These are phyloP conservation scores for Psilocybe cyanescens DNA, from an alignment of 768 basidiomycete genomes.

Conservation along the genomic window DNA sequence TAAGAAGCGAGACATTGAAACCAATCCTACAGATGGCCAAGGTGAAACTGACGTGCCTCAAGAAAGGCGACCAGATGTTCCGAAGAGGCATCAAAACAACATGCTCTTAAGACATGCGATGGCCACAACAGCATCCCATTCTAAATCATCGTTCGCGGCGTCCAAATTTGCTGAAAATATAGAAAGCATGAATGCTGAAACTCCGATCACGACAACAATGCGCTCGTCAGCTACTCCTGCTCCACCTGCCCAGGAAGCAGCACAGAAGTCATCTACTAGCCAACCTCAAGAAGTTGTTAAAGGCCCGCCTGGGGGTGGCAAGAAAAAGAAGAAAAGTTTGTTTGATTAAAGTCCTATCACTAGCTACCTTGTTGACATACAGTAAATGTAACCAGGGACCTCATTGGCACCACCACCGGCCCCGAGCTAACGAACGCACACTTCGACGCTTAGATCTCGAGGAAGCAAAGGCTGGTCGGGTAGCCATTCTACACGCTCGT, in stretches of 20 bases:
- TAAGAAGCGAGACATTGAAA: conserved; percentile 30
- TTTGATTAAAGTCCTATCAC: conserved; percentile 14
- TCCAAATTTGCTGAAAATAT: conserved; percentile 32
- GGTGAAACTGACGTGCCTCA: conserved; percentile 20
- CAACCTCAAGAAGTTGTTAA: conserved; percentile 52
- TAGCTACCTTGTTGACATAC: background rate
- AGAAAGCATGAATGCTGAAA: conserved; percentile 33
- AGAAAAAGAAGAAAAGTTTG: conserved; percentile 81
- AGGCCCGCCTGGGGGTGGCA: conserved; percentile 54
- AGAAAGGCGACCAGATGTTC: conserved; percentile 30
- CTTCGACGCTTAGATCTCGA: background rate
- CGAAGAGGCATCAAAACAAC: conserved; percentile 69
- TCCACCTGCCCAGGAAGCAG: conserved; percentile 35
- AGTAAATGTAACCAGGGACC: conserved; percentile 32
- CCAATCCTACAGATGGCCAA: conserved; percentile 16
- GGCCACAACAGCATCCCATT: conserved; percentile 76
- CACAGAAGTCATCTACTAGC: conserved; percentile 37
- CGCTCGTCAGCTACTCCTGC: conserved; percentile 46
- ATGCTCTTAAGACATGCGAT: conserved; percentile 76
- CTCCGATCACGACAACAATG: conserved; percentile 33
- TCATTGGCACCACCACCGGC: conserved; percentile 38
- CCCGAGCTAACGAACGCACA: conserved; percentile 24
- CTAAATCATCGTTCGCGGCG: conserved; percentile 54
- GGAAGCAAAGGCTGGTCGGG: background rate
- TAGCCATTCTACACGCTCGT: background rate